Evolutionary conservation across 345 rosid species (phyloP).

Genomic region (Moringa oleifera): DNA sequence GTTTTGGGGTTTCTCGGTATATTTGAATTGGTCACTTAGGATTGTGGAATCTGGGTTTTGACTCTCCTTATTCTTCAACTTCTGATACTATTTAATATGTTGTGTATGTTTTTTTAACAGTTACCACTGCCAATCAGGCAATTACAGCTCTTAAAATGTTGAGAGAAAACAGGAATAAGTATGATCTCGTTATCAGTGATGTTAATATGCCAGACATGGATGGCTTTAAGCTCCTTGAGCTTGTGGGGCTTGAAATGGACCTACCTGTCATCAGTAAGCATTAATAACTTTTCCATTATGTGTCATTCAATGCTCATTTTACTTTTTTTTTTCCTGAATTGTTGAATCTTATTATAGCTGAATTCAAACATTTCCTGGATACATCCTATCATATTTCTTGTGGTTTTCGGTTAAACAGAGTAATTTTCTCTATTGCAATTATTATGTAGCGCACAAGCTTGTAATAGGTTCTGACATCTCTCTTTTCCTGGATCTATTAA

Average conservation of each 20-base stretch:
- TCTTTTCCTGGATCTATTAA: slow-evolving; percentile 1
- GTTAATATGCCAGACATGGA: slow-evolving; percentile 83
- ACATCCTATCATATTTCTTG: too few relatives aligned
- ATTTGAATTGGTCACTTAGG: too few relatives aligned
- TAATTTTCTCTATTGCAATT: background rate
- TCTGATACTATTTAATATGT: slow-evolving; percentile 1
- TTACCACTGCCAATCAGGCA: slow-evolving; percentile 56
- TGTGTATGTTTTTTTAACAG: slow-evolving; percentile 32
- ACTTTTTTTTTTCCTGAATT: background rate
- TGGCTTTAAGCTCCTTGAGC: slow-evolving; percentile 80
- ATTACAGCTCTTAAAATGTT: slow-evolving; percentile 45
- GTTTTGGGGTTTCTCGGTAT: background rate
- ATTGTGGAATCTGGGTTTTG: background rate
- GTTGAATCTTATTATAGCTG: background rate
- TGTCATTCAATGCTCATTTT: background rate
- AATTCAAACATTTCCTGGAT: background rate
- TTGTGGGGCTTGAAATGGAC: slow-evolving; percentile 83
- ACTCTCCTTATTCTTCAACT: background rate
- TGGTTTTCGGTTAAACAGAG: background rate
- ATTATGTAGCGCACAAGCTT: background rate
- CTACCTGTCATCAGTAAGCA: slow-evolving; percentile 77
- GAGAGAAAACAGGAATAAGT: slow-evolving; percentile 49
- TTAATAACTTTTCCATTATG: background rate
- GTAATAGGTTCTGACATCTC: background rate
- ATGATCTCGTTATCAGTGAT: slow-evolving; percentile 70